Evolutionary conservation across 345 rosid species (phyloP), one percentile per base, ranked within the genome.

Genomic region (Linum tenue): DNA sequence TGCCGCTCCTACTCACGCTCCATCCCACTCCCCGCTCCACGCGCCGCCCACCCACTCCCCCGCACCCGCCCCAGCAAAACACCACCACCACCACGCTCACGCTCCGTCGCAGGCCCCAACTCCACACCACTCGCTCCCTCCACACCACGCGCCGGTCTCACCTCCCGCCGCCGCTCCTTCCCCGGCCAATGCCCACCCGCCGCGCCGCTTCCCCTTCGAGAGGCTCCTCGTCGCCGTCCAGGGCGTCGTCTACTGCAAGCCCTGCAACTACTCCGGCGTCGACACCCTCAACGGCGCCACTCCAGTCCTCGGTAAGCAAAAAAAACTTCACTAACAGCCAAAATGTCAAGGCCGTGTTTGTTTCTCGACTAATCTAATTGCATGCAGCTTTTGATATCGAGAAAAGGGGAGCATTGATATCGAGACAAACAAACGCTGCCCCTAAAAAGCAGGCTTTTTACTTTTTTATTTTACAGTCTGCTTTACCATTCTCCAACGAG

Each of bases 181-280:
- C 64, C 1, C 59, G 67, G 2, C 69, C 73, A 7, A 4, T 50
- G 4, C 51, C 65, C 9, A 67, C 75, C 5, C 78, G 59, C 81
- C 87, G 0, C 75, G 80, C 0, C 53, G 16, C 7, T 12, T 43
- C 55, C 80, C 39, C 56, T 72, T 84, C 62, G 72, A 64, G 38
- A 77, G 97, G 76, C 79, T 78, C 55, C 72, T 88, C 55, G 77
- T 90, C 0, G 91, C 90, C 1, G 91, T 94, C 9, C 87, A 79
- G 56, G 99, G 97, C 14, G 85, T 80, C 1, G 92, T 94, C 10
- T 90, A 69, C 69, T 88, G 96, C 92, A 94, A 84, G 77, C 78
- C 92, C 39, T 94, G 99, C 90, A 84, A 84, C 43, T 88, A 88
- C 71, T 67, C 85, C 22, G 81, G 86, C 15, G 67, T 39, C 55